Percentiles rank a stretch among this genome's conserved stretches.
These are phyloP conservation scores for Yamagishiella unicocca DNA, from an alignment of 139 green algal genomes.

Conservation along the genomic window DNA sequence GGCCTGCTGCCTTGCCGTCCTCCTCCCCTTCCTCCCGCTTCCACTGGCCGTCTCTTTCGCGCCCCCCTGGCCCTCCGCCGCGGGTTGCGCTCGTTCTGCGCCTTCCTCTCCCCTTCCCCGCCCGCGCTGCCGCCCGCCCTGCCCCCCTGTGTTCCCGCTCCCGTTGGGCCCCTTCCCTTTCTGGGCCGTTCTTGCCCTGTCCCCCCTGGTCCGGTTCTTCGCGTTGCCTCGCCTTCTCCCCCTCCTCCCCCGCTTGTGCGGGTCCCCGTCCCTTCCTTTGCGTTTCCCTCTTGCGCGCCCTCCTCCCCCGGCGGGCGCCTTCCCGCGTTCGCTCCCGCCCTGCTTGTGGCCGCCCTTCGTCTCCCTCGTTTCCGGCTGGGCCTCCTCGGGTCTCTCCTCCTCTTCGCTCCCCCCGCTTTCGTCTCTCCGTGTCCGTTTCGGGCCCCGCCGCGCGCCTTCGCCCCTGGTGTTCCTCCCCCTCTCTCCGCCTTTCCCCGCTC, in stretches of 20 bases:
- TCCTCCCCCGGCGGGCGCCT: background rate
- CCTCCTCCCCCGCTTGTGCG: background rate
- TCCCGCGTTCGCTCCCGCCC: background rate
- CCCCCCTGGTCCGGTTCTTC: background rate
- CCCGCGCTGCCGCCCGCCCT: background rate
- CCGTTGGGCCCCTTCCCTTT: background rate
- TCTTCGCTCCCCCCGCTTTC: too few species aligned
- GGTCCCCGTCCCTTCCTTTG: background rate
- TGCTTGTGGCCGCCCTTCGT: background rate
- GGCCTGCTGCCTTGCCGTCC: too few species aligned
- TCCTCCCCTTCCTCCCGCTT: too few species aligned
- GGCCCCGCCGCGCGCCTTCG: background rate
- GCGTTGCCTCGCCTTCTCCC: background rate
- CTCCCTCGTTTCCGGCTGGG: background rate
- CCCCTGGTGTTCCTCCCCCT: background rate
- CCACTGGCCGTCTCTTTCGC: background rate
- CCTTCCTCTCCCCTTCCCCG: background rate
- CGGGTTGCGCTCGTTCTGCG: background rate
- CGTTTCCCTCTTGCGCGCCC: background rate
- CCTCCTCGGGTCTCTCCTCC: too few species aligned
- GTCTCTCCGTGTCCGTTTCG: background rate
- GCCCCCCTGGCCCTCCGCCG: background rate
- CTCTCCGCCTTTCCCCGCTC: background rate
- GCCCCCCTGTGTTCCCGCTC: background rate
- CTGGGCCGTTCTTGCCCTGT: background rate